Conservation (phyloP, 768 basidiomycete species). For the Auricularia cornea region DNA sequence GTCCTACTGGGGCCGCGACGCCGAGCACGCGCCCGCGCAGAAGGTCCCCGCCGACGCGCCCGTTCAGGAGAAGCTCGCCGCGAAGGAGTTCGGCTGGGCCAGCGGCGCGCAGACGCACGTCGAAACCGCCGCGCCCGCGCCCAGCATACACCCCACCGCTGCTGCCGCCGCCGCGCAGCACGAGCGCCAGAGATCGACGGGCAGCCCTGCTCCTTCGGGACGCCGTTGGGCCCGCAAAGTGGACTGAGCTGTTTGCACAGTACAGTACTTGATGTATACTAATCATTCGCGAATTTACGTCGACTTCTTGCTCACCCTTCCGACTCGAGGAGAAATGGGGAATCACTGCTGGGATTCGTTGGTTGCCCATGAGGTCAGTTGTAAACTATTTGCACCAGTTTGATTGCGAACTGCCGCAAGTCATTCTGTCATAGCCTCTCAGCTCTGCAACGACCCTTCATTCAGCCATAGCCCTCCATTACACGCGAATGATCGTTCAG, state of each 20-base stretch:
- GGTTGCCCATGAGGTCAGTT: too few relatives aligned
- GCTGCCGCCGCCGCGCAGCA: background rate
- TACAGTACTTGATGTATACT: too few relatives aligned
- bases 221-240: background rate
- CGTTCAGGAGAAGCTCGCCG: constrained; percentile 1
- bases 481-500: too few relatives aligned
- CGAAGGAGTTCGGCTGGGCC: background rate
- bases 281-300: too few relatives aligned
- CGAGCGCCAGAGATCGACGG: background rate
- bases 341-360: too few relatives aligned
- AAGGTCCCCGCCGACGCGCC: background rate
- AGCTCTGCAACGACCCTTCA: too few relatives aligned
- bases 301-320: too few relatives aligned
- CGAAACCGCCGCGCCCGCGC: background rate
- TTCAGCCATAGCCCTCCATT: too few relatives aligned
- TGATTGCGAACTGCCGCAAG: too few relatives aligned
- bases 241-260: background rate
- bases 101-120: constrained; percentile 1
- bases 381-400: too few relatives aligned
- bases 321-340: too few relatives aligned
- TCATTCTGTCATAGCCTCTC: too few relatives aligned
- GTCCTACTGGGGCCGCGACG: constrained; percentile 66
- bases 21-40: background rate
- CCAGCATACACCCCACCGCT: background rate
- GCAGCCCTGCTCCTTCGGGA: background rate